Evolutionary conservation across 441 rosid genomes (phyloP), one percentile per base, ranked within the genome.

Genomic region (Erysimum pusillum): DNA sequence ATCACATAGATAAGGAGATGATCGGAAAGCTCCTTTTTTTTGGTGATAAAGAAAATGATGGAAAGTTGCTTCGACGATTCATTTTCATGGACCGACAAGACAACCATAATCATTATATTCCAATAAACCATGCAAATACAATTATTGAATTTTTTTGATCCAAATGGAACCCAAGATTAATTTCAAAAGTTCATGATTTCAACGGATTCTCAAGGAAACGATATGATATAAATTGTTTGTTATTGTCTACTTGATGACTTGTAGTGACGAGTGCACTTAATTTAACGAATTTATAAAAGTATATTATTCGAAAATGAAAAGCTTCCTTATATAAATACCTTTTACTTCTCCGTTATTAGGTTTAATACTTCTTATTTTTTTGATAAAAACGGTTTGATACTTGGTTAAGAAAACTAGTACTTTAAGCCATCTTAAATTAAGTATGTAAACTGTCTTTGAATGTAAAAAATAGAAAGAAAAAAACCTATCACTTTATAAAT

Each of bases 41-140:
- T 28, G 3, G 2, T 28, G 31, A 28, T 28, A 3, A 28, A 28
- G 31, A 28, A 28, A 64, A 36, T 77, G 69, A 51, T 78, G 65
- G 77, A 54, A 49, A 78, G 59, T 42, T 67, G 74, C 61, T 67
- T 53, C 71, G 65, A 53, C 36, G 14, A 15, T 54, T 68, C 81
- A 62, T 65, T 71, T 78, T 60, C 78, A 60, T 73, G 71, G 71
- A 62, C 78, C 71, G 71, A 73, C 81, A 67, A 42, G 52, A 45
- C 75, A 61, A 42, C 35, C 42, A 53, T 61, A 36, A 78, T 79
- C 56, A 73, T 73, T 53, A n/a, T 62, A 45, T 15, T 13, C 59
- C 74, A 73, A 73, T 71, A 58, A 67, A 53, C 78, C 75, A 73
- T 73, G 71, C 66, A 73, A 18, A 67, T 60, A 20, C 60, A 52